Base-by-base conservation (phyloP, 441 rosid species). In the Francoa sonchifolia region DNA sequence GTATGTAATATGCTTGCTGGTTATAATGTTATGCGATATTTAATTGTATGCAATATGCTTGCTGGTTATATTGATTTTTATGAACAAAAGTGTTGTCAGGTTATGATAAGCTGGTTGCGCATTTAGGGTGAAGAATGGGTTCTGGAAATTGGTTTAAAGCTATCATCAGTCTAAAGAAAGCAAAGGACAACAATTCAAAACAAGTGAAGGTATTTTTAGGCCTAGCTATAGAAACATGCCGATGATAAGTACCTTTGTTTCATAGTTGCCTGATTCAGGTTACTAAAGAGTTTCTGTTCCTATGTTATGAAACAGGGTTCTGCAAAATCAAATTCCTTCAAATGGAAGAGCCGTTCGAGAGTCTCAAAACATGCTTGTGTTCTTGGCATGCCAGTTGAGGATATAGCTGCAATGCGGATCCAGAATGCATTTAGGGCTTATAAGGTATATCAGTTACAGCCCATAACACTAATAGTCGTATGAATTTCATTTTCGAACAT, bases 341-440 rank as follows among this genome's bases (percentile, higher is more conserved):
- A 58, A 67, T 75, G 71, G 86, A 84, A 73, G 43, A 65, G 52
- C 38, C 40, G 26, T 33, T 8, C 33, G 4, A 32, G 28, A 11
- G 49, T 44, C 26, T 42, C 66, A 30, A 34, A 44, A 1, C 25
- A 33, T 38, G 40, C 54, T 7, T 63, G 37, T 32, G 33, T 69
- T 52, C 73, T 54, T 22, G 70, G 57, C 39, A 26, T 61, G 57
- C 73, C 77, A 19, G 63, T 47, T 44, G 88, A 82, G 60, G 90
- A 78, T 46, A 64, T 74, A 59, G 95, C 99, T 19, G 99, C 96
- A 44, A 72, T 60, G 34, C 65, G 71, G 52, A 86, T 90, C 65
- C 99, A 90, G 71, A 63, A 81, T 40, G 96, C 89, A 54, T 79
- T 82, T 40, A 66, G 82, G 51, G 89, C 92, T 13, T 77, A 75